A percentile compares a stretch with the other conserved stretches of the same genome.
Conservation (phyloP, 257 asterid species). For the Nemophila menziesii region DNA sequence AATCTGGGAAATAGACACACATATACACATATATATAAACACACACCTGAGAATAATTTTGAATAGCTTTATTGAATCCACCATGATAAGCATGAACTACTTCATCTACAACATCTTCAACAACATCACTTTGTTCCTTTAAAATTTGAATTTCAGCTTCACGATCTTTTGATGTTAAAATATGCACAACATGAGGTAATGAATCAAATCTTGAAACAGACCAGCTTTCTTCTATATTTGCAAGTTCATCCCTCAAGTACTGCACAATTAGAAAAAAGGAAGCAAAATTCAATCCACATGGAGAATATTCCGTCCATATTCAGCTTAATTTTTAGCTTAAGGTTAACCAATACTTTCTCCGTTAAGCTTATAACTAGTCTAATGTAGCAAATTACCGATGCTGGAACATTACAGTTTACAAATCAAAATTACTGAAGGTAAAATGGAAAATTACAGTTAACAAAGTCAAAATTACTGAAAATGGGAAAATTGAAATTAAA, state of each 20-base stretch:
- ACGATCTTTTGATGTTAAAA: conserved; percentile 92
- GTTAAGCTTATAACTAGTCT: too few relatives aligned
- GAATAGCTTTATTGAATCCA: conserved; percentile 98
- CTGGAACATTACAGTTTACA: background rate
- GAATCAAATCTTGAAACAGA: conserved; percentile 94
- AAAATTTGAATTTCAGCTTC: conserved; percentile 74
- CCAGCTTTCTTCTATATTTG: conserved; percentile 92
- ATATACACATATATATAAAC: background rate
- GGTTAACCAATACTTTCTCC: background rate
- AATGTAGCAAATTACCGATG: too few relatives aligned
- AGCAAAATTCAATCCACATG: background rate
- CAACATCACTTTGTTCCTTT: conserved; percentile 91
- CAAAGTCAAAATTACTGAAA: conserved; percentile 5
- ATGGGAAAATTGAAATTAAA: conserved; percentile 2
- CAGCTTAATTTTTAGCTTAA: background rate
- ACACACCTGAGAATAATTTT: conserved; percentile 91
- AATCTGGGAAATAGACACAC: too few relatives aligned
- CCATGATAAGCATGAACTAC: conserved; percentile 97
- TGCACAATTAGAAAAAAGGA: conserved; percentile 21
- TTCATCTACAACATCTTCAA: conserved; percentile 97
- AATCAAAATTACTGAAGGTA: background rate
- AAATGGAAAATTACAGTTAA: background rate
- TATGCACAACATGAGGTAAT: conserved; percentile 94
- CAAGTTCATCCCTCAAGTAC: conserved; percentile 79
- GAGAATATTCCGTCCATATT: background rate